Evolutionary conservation across 345 rosid species (phyloP).

Genomic region (Populus nigra): DNA sequence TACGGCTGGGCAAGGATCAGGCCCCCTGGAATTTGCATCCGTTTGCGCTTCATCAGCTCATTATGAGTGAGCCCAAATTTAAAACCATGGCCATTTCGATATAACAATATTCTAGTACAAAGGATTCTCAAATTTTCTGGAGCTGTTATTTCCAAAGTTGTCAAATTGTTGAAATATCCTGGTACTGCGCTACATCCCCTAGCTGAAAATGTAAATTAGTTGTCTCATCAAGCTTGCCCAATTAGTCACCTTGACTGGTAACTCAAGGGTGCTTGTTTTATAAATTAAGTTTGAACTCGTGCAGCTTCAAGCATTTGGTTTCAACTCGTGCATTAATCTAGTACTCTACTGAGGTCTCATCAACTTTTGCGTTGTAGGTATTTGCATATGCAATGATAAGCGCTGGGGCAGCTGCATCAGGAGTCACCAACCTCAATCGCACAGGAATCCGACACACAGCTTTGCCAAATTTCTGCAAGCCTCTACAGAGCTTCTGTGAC

Average conservation of each 20-base stretch:
- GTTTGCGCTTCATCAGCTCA: background rate
- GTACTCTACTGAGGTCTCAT: background rate
- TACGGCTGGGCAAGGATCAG: background rate
- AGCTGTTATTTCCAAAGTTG: background rate
- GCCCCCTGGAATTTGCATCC: background rate
- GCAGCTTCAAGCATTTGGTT: background rate
- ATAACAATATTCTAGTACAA: background rate
- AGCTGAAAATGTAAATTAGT: background rate
- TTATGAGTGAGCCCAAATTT: background rate
- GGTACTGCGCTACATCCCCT: background rate
- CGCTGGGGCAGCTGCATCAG: slow-evolving; percentile 78
- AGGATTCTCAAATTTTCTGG: background rate
- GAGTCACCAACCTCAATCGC: slow-evolving; percentile 74
- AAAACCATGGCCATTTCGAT: background rate
- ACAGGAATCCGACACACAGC: slow-evolving; percentile 70
- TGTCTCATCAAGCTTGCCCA: background rate
- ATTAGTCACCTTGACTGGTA: background rate
- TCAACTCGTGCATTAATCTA: background rate
- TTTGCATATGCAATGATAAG: slow-evolving; percentile 63
- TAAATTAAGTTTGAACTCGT: background rate
- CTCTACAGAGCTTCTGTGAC: slow-evolving; percentile 63
- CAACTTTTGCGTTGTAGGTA: slow-evolving; percentile 35
- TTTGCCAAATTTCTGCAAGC: slow-evolving; percentile 82
- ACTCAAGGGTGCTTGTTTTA: background rate
- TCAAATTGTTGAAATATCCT: background rate